These are phyloP conservation scores for Neobulgaria alba DNA, from an alignment of 2,329 filamentous ascomycete genomes.

Conservation along the genomic window DNA sequence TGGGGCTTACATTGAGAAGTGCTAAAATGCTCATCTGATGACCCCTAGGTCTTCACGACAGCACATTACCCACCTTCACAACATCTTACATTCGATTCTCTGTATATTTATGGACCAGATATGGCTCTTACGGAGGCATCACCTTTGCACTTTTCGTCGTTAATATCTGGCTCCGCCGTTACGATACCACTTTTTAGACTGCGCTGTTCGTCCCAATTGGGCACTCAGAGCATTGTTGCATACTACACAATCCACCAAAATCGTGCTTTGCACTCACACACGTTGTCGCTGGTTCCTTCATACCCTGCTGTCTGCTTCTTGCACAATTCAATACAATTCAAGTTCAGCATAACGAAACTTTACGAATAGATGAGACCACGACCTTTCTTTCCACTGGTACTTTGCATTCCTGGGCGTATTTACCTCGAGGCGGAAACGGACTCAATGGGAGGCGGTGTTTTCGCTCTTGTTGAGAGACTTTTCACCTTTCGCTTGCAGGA, in stretches of 20 bases:
- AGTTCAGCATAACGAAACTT: constrained; percentile 23
- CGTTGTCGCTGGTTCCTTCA: too few relatives aligned
- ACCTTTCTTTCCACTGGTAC: constrained; percentile 14
- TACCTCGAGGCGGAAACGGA: neutral
- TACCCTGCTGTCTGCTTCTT: too few relatives aligned
- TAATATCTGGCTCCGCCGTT: neutral
- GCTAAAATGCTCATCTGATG: too few relatives aligned
- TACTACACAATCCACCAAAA: constrained; percentile 4
- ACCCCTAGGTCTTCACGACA: too few relatives aligned
- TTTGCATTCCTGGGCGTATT: constrained; percentile 5
- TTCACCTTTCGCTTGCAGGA: too few relatives aligned
- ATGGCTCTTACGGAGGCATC: constrained; percentile 4
- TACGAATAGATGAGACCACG: constrained; percentile 26
- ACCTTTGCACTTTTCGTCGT: neutral
- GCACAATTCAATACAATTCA: constrained; percentile 12
- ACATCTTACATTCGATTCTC: constrained; percentile 20
- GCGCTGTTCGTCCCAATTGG: constrained; percentile 7
- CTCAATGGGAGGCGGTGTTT: too few relatives aligned
- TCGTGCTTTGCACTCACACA: neutral
- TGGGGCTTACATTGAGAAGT: too few relatives aligned
- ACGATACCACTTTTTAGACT: constrained; percentile 13
- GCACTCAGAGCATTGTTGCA: constrained; percentile 13
- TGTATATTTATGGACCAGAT: constrained; percentile 29
- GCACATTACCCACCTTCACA: too few relatives aligned
- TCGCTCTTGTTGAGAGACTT: too few relatives aligned